A percentile compares a stretch with the other conserved stretches of the same genome.
These are phyloP conservation scores for Candida glucosophila DNA, from an alignment of 1,139 yeast genomes.

Conservation along the genomic window DNA sequence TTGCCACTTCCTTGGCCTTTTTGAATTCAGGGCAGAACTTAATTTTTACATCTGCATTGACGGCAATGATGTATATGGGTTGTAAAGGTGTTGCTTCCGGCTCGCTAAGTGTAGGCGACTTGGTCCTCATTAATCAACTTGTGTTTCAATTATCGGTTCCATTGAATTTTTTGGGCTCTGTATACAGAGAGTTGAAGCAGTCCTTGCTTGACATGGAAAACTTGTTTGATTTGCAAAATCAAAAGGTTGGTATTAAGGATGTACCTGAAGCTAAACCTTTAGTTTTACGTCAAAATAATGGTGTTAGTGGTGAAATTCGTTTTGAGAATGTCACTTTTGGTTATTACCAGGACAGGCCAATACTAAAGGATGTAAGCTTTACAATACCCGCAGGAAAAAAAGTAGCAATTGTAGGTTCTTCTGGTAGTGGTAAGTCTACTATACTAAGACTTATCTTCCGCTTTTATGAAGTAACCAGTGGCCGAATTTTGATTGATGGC, in stretches of 20 bases:
- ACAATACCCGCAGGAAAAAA: slow-evolving; percentile 85
- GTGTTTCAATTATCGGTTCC: slow-evolving; percentile 96
- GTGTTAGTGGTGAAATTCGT: slow-evolving; percentile 56
- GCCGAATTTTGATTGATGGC: slow-evolving; percentile 79
- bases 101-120: slow-evolving; percentile 81
- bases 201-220: slow-evolving; percentile 91
- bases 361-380: slow-evolving; percentile 71
- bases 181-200: slow-evolving; percentile 89
- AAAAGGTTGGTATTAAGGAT: slow-evolving; percentile 59
- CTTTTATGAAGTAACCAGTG: slow-evolving; percentile 76
- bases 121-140: slow-evolving; percentile 90
- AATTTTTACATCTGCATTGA: slow-evolving; percentile 84
- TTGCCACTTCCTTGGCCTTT: slow-evolving; percentile 86
- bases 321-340: slow-evolving; percentile 94
- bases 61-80: slow-evolving; percentile 99
- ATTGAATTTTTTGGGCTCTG: slow-evolving; percentile 87
- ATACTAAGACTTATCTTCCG: slow-evolving; percentile 76
- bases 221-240: slow-evolving; percentile 71
- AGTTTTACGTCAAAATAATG: slow-evolving; percentile 25
- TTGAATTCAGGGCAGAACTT: slow-evolving; percentile 88
- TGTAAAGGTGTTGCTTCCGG: slow-evolving; percentile 86
- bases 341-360: slow-evolving; percentile 82
- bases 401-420: slow-evolving; percentile 91
- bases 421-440: slow-evolving; percentile 94
- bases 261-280: slow-evolving; percentile 55